Conservation (phyloP, 495 filamentous ascomycete species). For the Chaetomium tenue region DNA sequence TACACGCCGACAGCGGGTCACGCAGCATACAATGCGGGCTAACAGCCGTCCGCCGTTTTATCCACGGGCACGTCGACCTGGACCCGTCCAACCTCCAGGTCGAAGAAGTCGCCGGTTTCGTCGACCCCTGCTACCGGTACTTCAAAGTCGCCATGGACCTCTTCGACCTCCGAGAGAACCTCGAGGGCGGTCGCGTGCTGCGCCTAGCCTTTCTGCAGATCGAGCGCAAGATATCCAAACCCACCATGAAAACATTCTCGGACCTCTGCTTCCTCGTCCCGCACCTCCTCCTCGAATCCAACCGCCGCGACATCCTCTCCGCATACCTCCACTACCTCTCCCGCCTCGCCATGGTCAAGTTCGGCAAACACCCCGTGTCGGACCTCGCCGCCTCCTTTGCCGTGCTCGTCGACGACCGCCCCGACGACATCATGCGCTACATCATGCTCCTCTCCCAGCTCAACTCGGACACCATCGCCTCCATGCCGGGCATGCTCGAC, state of each 20-base stretch:
- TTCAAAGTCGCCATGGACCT: slow-evolving; percentile 36
- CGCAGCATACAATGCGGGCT: slow-evolving; percentile 30
- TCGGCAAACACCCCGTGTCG: slow-evolving; percentile 30
- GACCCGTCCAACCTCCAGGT: slow-evolving; percentile 23
- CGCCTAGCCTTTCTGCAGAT: slow-evolving; percentile 36
- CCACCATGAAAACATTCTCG: slow-evolving; percentile 33
- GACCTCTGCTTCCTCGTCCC: slow-evolving; percentile 36
- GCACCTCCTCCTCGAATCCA: slow-evolving; percentile 30
- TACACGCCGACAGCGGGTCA: slow-evolving; percentile 23
- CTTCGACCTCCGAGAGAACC: slow-evolving; percentile 30
- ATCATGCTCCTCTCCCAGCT: slow-evolving; percentile 29
- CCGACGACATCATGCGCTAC: slow-evolving; percentile 32
- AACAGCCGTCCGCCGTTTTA: slow-evolving; percentile 30
- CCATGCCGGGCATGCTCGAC: slow-evolving; percentile 21
- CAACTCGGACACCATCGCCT: slow-evolving; percentile 31
- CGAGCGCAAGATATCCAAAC: slow-evolving; percentile 28
- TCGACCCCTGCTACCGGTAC: slow-evolving; percentile 35
- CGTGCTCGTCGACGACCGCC: slow-evolving; percentile 23
- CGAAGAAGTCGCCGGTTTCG: slow-evolving; percentile 29
- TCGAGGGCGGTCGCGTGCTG: slow-evolving; percentile 30
- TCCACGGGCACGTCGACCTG: slow-evolving; percentile 28
- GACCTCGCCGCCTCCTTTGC: slow-evolving; percentile 28
- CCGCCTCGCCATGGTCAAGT: slow-evolving; percentile 24
- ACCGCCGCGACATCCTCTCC: slow-evolving; percentile 27
- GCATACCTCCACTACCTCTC: slow-evolving; percentile 32